These are phyloP conservation scores for Clonostachys rosea DNA, from an alignment of 2,329 filamentous ascomycete species.

Conservation along the genomic window DNA sequence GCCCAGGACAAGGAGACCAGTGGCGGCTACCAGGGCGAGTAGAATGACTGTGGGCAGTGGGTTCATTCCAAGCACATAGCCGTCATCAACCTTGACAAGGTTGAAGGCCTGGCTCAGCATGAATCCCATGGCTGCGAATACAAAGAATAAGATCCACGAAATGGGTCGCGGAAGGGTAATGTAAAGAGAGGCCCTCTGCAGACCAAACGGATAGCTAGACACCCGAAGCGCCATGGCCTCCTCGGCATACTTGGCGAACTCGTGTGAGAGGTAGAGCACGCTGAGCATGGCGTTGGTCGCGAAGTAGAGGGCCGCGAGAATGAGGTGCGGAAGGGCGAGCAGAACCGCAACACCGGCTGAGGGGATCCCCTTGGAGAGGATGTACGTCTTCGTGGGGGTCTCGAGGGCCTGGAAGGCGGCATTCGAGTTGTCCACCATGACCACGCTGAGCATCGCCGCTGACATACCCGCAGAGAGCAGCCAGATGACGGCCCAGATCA, in stretches of 20 bases:
- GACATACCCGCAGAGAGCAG: slow-evolving; percentile 25
- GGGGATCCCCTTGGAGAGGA: slow-evolving; percentile 13
- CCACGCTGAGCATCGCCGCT: slow-evolving; percentile 29
- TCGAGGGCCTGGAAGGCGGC: slow-evolving; percentile 29
- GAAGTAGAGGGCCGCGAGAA: slow-evolving; percentile 42
- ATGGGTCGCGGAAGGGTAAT: slow-evolving; percentile 42
- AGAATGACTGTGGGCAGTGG: slow-evolving; percentile 34
- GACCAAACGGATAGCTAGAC: slow-evolving; percentile 35
- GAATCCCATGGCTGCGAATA: slow-evolving; percentile 39
- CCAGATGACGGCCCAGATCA: slow-evolving; percentile 31
- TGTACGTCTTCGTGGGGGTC: slow-evolving; percentile 25
- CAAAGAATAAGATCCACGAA: slow-evolving; percentile 35
- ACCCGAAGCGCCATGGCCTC: slow-evolving; percentile 31
- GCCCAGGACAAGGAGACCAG: slow-evolving; percentile 24
- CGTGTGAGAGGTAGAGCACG: slow-evolving; percentile 43
- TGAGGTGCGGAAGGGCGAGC: slow-evolving; percentile 41
- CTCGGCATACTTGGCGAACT: slow-evolving; percentile 37
- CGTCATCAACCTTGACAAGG: slow-evolving; percentile 19
- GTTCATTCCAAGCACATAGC: slow-evolving; percentile 31
- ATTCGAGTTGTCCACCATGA: slow-evolving; percentile 18
- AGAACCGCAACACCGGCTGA: slow-evolving; percentile 26
- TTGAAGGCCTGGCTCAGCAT: slow-evolving; percentile 39
- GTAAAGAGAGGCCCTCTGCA: slow-evolving; percentile 40
- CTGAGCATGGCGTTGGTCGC: slow-evolving; percentile 40
- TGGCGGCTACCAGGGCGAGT: slow-evolving; percentile 28